Evolutionary conservation across 352 stramenopile species (phyloP).

Genomic region (Saprolegnia parasitica): DNA sequence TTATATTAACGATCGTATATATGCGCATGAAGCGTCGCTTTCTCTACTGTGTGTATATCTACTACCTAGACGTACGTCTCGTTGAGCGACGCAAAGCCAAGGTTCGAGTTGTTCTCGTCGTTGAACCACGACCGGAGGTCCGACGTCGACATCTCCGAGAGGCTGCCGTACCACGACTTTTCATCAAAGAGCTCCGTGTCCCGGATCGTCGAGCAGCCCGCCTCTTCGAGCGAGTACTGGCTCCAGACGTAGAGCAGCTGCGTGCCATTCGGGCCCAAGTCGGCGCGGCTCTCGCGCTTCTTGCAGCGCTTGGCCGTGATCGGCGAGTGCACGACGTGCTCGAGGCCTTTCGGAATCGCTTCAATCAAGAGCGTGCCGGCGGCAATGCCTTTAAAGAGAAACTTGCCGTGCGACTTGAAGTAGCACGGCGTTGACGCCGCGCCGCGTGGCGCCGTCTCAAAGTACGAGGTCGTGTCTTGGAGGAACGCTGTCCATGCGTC

Average conservation of each 20-base stretch:
- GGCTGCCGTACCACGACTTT: conserved; percentile 25
- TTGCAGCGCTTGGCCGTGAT: conserved; percentile 34
- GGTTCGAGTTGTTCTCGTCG: conserved; percentile 24
- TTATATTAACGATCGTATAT: neutral
- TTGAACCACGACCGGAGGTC: conserved; percentile 30
- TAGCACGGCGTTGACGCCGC: conserved; percentile 55
- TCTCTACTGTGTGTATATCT: no score
- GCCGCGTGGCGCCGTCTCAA: conserved; percentile 41
- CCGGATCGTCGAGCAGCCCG: conserved; percentile 72
- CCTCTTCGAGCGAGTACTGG: conserved; percentile 47
- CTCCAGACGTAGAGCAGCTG: conserved; percentile 51
- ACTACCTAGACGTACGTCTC: conserved; percentile 6
- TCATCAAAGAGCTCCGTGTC: conserved; percentile 58
- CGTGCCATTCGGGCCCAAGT: conserved; percentile 52
- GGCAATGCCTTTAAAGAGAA: conserved; percentile 83
- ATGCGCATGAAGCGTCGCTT: no score
- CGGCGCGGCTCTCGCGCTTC: conserved; percentile 39
- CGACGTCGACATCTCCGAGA: conserved; percentile 13
- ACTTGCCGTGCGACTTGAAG: conserved; percentile 82
- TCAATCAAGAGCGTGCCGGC: conserved; percentile 73
- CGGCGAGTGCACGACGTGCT: conserved; percentile 35
- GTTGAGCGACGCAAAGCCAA: neutral
- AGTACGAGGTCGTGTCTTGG: conserved; percentile 21
- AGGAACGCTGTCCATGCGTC: conserved; percentile 73
- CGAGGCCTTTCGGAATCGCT: conserved; percentile 64